phyloP scores from a whole-genome alignment of 768 basidiomycete genomes.

The Rhodocollybia butyracea region DNA sequence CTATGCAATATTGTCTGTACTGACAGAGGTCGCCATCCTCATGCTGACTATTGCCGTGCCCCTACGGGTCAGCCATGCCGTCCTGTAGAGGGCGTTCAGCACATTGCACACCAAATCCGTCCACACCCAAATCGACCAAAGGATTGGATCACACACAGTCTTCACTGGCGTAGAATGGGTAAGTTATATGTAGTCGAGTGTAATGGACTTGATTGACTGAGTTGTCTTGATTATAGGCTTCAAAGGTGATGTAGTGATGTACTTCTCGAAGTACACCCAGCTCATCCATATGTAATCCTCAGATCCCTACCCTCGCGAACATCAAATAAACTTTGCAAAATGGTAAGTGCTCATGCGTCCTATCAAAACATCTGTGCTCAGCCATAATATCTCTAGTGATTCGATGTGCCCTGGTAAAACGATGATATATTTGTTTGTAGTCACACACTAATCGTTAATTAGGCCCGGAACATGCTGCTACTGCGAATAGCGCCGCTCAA shows the following conservation, averaged over 20 bases:
- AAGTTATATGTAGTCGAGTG: conserved; percentile 8
- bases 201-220: not conserved
- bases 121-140: conserved; percentile 48
- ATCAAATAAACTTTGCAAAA: conserved; percentile 48
- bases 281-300: not conserved
- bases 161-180: conserved; percentile 63
- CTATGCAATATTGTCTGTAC: conserved; percentile 58
- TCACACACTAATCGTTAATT: not conserved
- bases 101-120: conserved; percentile 37
- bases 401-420: conserved; percentile 45
- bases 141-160: conserved; percentile 49
- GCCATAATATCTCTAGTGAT: conserved; percentile 30
- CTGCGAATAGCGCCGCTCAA: conserved; percentile 32
- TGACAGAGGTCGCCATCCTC: conserved; percentile 53
- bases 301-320: conserved; percentile 63
- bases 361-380: not conserved
- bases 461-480: conserved; percentile 51
- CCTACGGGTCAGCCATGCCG: conserved; percentile 33
- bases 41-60: conserved; percentile 55
- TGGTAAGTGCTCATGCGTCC: conserved; percentile 34
- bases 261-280: not conserved
- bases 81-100: conserved; percentile 41
- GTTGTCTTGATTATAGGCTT: conserved; percentile 36
- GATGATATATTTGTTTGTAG: not conserved
- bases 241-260: conserved; percentile 30